These are phyloP conservation scores for Picocystis sp. DNA, from an alignment of 163 green algal species.

Conservation along the genomic window DNA sequence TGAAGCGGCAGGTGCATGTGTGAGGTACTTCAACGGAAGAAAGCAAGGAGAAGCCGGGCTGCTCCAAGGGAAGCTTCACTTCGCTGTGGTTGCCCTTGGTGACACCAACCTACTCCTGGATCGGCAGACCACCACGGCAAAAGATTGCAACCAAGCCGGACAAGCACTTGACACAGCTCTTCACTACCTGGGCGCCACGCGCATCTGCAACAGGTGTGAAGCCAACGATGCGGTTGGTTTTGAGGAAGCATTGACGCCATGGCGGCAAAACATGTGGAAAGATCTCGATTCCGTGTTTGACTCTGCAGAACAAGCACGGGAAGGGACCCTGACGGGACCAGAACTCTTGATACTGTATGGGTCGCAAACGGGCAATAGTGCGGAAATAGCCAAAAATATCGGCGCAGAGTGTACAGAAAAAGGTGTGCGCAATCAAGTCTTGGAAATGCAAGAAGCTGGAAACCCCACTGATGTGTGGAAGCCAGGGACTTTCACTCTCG, in stretches of 20 bases:
- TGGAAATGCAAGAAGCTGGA: constrained; percentile 66
- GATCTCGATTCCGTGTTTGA: no score
- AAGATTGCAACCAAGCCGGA: constrained; percentile 17
- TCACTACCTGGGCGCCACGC: background rate
- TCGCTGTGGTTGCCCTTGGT: constrained; percentile 10
- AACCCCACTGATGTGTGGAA: no score
- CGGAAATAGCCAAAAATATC: constrained; percentile 78
- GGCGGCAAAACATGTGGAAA: background rate
- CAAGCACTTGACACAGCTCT: constrained; percentile 12
- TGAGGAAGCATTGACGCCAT: constrained; percentile 12
- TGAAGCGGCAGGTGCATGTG: constrained; percentile 7
- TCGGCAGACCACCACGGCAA: constrained; percentile 16
- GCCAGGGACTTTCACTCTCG: constrained; percentile 35
- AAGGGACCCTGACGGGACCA: no score
- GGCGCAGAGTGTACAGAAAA: constrained; percentile 44
- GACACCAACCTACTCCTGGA: constrained; percentile 19
- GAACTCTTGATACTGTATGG: constrained; percentile 46
- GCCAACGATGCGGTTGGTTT: constrained; percentile 15
- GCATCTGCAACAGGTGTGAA: constrained; percentile 7
- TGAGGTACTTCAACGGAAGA: constrained; percentile 10
- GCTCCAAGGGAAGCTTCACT: background rate
- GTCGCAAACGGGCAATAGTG: constrained; percentile 76
- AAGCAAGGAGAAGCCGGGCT: background rate
- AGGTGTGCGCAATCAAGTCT: constrained; percentile 36
- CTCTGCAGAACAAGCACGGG: no score